phyloP scores from a whole-genome alignment of 2,329 filamentous ascomycete species.

The Scytalidium sp. region DNA sequence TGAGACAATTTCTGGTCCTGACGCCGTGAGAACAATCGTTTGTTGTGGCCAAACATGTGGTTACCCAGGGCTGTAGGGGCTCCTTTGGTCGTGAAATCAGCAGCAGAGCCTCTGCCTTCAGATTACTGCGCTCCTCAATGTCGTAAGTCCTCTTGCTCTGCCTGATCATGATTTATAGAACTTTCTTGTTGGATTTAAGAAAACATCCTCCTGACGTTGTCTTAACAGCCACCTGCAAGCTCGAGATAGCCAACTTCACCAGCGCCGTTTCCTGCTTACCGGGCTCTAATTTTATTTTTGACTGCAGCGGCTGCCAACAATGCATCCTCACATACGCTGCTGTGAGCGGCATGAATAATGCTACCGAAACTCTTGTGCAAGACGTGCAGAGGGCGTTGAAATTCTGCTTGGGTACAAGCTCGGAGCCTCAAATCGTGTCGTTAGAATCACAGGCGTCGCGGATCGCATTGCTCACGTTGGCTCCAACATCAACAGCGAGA shows the following conservation, averaged over 20 bases:
- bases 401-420: slow-evolving; percentile 9
- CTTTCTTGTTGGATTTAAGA: too few relatives aligned
- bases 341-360: slow-evolving; percentile 9
- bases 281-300: slow-evolving; percentile 19
- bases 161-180: too few relatives aligned
- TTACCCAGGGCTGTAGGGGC: slow-evolving; percentile 15
- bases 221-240: slow-evolving; percentile 18
- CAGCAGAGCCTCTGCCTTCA: slow-evolving; percentile 11
- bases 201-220: slow-evolving; percentile 2
- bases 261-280: slow-evolving; percentile 12
- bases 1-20: too few relatives aligned
- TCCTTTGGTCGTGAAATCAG: slow-evolving; percentile 14
- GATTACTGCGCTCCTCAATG: slow-evolving; percentile 21
- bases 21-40: too few relatives aligned
- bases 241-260: slow-evolving; percentile 13
- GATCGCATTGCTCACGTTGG: slow-evolving; percentile 9
- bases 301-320: slow-evolving; percentile 20
- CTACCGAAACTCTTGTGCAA: slow-evolving; percentile 19
- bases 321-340: slow-evolving; percentile 19
- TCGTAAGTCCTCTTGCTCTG: too few relatives aligned
- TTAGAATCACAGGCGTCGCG: slow-evolving; percentile 18
- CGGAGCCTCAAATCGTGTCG: not conserved
- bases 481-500: not conserved
- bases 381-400: slow-evolving; percentile 14
- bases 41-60: slow-evolving; percentile 11